phyloP scores from a whole-genome alignment of 2,329 filamentous ascomycete species.

The Macroventuria anomochaeta region DNA sequence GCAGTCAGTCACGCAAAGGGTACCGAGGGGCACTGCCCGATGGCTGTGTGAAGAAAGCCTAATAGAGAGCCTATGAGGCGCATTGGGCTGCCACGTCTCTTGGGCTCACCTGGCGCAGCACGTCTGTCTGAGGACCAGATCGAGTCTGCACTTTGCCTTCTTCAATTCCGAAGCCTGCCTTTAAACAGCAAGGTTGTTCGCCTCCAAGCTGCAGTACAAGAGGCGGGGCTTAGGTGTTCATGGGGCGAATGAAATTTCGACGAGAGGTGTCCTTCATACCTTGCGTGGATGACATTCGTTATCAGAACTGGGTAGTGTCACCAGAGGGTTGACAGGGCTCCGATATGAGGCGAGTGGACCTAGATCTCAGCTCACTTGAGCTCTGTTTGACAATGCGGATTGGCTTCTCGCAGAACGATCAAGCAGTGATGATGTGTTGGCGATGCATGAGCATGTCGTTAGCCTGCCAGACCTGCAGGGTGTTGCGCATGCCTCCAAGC shows the following conservation, averaged over 20 bases:
- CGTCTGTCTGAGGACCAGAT: neutral
- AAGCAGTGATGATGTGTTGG: conserved; percentile 5
- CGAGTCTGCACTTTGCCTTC: neutral
- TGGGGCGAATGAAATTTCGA: neutral
- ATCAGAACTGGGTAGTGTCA: neutral
- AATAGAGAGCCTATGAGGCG: neutral
- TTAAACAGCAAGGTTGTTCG: neutral
- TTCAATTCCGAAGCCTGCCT: neutral
- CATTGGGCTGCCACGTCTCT: neutral
- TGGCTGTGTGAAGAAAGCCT: neutral
- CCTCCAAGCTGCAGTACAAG: neutral
- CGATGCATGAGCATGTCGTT: conserved; percentile 6
- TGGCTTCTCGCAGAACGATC: neutral
- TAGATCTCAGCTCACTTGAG: neutral
- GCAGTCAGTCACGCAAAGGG: neutral
- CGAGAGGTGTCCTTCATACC: too few relatives aligned
- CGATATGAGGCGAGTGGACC: neutral
- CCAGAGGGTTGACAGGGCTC: neutral
- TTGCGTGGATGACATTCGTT: neutral
- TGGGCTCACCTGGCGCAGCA: neutral
- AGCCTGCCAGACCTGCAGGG: neutral
- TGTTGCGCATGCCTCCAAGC: neutral
- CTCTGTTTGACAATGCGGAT: neutral
- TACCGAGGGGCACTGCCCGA: neutral
- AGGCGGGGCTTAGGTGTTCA: neutral